Evolutionary conservation across 1,139 yeast species (phyloP).

Genomic region (Blastobotrys apis): DNA sequence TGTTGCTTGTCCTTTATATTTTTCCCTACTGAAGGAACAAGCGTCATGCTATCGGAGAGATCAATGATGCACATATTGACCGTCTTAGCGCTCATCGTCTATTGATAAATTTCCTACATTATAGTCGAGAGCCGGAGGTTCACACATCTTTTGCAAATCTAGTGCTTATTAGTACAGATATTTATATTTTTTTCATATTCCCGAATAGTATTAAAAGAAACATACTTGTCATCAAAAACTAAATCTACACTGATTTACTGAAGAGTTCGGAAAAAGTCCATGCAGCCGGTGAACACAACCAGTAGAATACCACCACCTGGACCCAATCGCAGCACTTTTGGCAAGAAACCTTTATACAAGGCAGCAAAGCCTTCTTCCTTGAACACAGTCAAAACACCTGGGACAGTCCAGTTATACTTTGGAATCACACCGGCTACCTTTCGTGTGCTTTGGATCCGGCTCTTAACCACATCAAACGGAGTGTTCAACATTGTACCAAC

Average conservation of each 20-base stretch:
- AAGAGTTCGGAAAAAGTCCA: conserved; percentile 83
- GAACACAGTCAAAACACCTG: conserved; percentile 69
- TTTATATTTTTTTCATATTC: background rate
- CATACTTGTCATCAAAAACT: background rate
- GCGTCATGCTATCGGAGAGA: conserved; percentile 72
- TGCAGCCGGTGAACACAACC: conserved; percentile 89
- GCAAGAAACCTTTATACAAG: conserved; percentile 87
- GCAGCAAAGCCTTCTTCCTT: conserved; percentile 80
- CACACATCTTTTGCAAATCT: conserved; percentile 39
- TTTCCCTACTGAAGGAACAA: conserved; percentile 39
- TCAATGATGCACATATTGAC: conserved; percentile 37
- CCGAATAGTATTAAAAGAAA: background rate
- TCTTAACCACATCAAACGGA: conserved; percentile 96
- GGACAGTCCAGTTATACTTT: conserved; percentile 89
- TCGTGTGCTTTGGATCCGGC: conserved; percentile 89
- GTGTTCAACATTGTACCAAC: conserved; percentile 91
- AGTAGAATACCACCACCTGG: conserved; percentile 98
- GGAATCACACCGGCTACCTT: conserved; percentile 56
- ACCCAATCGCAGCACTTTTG: conserved; percentile 95
- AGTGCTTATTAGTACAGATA: background rate
- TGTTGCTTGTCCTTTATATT: conserved; percentile 51
- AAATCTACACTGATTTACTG: conserved; percentile 38
- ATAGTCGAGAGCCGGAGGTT: conserved; percentile 55
- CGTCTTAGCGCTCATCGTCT: conserved; percentile 60
- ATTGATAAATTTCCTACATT: conserved; percentile 23